phyloP scores from a whole-genome alignment of 352 stramenopile genomes.

The Blastocystis sp. region DNA sequence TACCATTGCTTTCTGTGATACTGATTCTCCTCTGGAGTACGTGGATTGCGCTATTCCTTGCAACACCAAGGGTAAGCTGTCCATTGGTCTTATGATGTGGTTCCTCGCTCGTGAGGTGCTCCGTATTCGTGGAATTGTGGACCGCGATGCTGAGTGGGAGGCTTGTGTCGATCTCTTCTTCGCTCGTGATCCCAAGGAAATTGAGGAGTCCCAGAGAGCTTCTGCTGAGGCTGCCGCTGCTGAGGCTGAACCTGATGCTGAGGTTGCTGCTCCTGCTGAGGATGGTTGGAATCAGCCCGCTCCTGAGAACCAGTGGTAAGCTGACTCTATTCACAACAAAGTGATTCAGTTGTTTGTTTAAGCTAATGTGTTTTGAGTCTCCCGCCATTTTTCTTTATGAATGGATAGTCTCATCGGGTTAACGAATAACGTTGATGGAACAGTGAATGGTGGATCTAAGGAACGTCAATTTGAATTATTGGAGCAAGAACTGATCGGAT shows the following conservation, averaged over 20 bases:
- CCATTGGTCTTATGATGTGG: constrained; percentile 99
- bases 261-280: constrained; percentile 16
- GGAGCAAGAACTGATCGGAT: not conserved
- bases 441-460: not conserved
- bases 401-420: not conserved
- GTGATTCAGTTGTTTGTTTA: constrained; percentile 26
- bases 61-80: constrained; percentile 99
- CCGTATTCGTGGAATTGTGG: constrained; percentile 89
- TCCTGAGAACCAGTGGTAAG: constrained; percentile 40
- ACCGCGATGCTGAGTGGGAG: constrained; percentile 85
- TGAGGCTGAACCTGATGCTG: constrained; percentile 1
- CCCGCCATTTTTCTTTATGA: not conserved
- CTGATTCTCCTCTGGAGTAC: constrained; percentile 95
- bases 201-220: constrained; percentile 89
- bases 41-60: constrained; percentile 97
- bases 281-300: constrained; percentile 32
- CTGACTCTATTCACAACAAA: constrained; percentile 42
- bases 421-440: not conserved
- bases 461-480: not conserved
- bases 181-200: constrained; percentile 97
- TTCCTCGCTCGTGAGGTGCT: constrained; percentile 95
- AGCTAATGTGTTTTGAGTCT: not conserved
- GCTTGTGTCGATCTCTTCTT: constrained; percentile 99
- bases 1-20: constrained; percentile 98
- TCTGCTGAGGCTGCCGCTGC: not conserved